Conservation (phyloP, 2,329 filamentous ascomycete genomes). For the Periconia sp. region DNA sequence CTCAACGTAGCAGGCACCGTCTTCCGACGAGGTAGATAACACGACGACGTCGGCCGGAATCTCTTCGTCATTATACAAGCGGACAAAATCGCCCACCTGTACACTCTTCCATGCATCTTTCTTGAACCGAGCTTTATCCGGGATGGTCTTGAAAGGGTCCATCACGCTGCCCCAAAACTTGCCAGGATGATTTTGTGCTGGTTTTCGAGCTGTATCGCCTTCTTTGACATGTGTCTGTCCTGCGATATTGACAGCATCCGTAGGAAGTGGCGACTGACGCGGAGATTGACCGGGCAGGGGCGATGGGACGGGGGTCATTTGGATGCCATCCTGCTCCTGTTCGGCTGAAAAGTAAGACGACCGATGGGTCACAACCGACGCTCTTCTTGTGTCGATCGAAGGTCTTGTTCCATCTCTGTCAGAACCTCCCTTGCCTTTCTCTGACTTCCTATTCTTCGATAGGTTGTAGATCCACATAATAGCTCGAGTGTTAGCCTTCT, state of each 20-base stretch:
- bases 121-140: conserved; percentile 83
- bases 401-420: conserved; percentile 61
- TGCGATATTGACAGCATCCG: conserved; percentile 27
- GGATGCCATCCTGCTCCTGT: conserved; percentile 68
- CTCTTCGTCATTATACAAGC: conserved; percentile 95
- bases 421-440: conserved; percentile 52
- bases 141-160: conserved; percentile 69
- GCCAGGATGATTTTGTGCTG: conserved; percentile 28
- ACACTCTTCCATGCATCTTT: conserved; percentile 95
- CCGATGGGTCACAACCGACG: conserved; percentile 62
- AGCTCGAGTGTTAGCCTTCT: conserved; percentile 79
- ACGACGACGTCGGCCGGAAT: conserved; percentile 93
- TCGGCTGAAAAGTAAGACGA: conserved; percentile 60
- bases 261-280: conserved; percentile 32
- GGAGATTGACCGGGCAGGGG: conserved; percentile 64
- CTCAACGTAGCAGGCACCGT: conserved; percentile 95
- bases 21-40: conserved; percentile 88
- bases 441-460: conserved; percentile 51
- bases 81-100: conserved; percentile 93
- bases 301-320: conserved; percentile 94
- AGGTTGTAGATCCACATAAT: conserved; percentile 61
- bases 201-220: conserved; percentile 32
- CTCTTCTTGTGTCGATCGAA: conserved; percentile 70
- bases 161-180: conserved; percentile 73
- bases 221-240: conserved; percentile 26